phyloP scores from a whole-genome alignment of 306 rosid species.

The Pterocarpus santalinus region DNA sequence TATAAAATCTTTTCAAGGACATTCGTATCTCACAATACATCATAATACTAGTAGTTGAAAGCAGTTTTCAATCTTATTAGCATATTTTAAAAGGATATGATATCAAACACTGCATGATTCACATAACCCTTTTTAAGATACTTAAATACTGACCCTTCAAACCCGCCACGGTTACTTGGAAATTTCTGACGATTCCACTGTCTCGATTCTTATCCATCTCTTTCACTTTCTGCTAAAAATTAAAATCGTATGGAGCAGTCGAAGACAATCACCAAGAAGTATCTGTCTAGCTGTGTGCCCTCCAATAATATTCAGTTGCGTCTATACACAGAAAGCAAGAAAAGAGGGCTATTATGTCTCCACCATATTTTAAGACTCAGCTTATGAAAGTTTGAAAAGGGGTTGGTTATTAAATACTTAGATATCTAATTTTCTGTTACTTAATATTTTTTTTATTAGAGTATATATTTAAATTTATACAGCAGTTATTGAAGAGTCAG shows the following conservation, averaged over 20 bases:
- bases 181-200: not conserved
- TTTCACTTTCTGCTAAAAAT: not conserved
- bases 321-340: not conserved
- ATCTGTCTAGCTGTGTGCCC: not conserved
- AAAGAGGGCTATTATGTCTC: not conserved
- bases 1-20: not conserved
- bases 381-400: not conserved
- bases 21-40: too few species aligned
- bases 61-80: too few species aligned
- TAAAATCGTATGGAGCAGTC: not conserved
- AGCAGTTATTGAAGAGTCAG: too few species aligned
- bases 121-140: too few species aligned
- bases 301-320: slow-evolving; percentile 9
- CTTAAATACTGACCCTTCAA: too few species aligned
- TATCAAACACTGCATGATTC: not conserved
- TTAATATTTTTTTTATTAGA: too few species aligned
- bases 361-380: not conserved
- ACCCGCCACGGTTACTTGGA: too few species aligned
- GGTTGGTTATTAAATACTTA: too few species aligned
- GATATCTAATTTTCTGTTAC: too few species aligned
- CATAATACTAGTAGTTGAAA: too few species aligned
- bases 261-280: not conserved
- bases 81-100: too few species aligned
- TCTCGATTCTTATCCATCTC: not conserved
- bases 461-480: too few species aligned